Conservation (phyloP, 176 grass and related monocot species). For the Poa pratensis region DNA sequence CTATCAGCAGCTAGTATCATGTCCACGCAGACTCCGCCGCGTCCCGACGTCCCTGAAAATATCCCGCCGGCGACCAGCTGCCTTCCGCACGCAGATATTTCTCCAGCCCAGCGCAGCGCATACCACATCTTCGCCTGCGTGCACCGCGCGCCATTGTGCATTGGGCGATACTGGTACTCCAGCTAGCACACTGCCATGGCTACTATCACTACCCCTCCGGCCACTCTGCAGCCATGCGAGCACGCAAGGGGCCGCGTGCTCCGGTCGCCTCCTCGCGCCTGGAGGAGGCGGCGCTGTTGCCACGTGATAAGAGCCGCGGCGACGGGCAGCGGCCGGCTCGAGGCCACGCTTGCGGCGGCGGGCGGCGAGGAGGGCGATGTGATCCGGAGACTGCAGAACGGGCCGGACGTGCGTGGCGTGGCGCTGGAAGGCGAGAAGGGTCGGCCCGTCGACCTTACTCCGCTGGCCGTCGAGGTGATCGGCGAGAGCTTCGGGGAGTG, state of each 20-base stretch:
- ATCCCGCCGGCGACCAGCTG: constrained; percentile 17
- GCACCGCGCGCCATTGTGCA: background rate
- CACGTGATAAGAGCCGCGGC: background rate
- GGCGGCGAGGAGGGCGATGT: constrained; percentile 49
- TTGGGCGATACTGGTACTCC: background rate
- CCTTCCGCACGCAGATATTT: constrained; percentile 36
- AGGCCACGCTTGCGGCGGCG: background rate
- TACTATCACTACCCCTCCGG: constrained; percentile 31
- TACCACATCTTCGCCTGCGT: background rate
- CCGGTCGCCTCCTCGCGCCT: background rate
- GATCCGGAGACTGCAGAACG: constrained; percentile 79
- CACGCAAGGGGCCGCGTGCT: background rate
- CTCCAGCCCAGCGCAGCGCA: background rate
- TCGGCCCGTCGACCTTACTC: constrained; percentile 74
- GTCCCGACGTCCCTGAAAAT: constrained; percentile 28
- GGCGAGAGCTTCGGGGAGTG: constrained; percentile 88
- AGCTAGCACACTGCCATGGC: constrained; percentile 23
- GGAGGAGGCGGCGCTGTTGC: background rate
- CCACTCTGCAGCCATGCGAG: constrained; percentile 40
- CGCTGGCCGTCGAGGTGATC: constrained; percentile 68
- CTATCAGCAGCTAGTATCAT: constrained; percentile 61
- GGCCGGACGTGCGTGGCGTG: constrained; percentile 76
- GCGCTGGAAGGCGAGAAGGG: constrained; percentile 82
- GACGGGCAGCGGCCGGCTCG: background rate
- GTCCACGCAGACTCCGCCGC: background rate